These are phyloP conservation scores for Calcarisporium arbuscula DNA, from an alignment of 2,329 filamentous ascomycete species.

Conservation along the genomic window DNA sequence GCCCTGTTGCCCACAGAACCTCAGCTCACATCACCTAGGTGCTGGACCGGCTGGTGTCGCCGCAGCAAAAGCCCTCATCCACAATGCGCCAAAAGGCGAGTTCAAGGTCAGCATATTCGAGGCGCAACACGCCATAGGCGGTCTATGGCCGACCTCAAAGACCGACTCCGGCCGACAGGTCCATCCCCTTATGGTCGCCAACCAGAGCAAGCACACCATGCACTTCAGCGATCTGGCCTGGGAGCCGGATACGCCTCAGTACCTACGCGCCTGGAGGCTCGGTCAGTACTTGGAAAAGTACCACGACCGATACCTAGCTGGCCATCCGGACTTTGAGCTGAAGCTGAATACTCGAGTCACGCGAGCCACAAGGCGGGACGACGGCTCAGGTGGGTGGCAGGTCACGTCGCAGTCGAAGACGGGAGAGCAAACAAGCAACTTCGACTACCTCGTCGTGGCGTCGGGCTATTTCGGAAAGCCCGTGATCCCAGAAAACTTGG, in stretches of 20 bases:
- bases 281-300: slow-evolving; percentile 67
- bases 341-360: slow-evolving; percentile 43
- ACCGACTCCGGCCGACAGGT: slow-evolving; percentile 45
- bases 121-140: slow-evolving; percentile 57
- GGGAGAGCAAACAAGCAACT: slow-evolving; percentile 38
- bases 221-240: slow-evolving; percentile 68
- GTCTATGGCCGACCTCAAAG: slow-evolving; percentile 63
- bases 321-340: slow-evolving; percentile 33
- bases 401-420: slow-evolving; percentile 30
- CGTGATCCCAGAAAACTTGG: slow-evolving; percentile 40
- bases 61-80: slow-evolving; percentile 66
- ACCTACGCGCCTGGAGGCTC: slow-evolving; percentile 72
- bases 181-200: slow-evolving; percentile 63
- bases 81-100: slow-evolving; percentile 43
- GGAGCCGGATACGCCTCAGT: slow-evolving; percentile 52
- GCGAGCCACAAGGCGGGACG: slow-evolving; percentile 26
- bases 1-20: not conserved
- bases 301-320: slow-evolving; percentile 46
- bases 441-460: slow-evolving; percentile 66
- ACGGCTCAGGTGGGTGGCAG: slow-evolving; percentile 34
- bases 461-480: slow-evolving; percentile 70
- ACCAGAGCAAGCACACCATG: slow-evolving; percentile 73
- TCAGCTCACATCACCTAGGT: slow-evolving; percentile 33
- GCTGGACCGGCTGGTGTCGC: slow-evolving; percentile 64
- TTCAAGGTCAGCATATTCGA: slow-evolving; percentile 71